Base-by-base conservation (phyloP, 2,329 filamentous ascomycete species). In the Alternaria sp. region DNA sequence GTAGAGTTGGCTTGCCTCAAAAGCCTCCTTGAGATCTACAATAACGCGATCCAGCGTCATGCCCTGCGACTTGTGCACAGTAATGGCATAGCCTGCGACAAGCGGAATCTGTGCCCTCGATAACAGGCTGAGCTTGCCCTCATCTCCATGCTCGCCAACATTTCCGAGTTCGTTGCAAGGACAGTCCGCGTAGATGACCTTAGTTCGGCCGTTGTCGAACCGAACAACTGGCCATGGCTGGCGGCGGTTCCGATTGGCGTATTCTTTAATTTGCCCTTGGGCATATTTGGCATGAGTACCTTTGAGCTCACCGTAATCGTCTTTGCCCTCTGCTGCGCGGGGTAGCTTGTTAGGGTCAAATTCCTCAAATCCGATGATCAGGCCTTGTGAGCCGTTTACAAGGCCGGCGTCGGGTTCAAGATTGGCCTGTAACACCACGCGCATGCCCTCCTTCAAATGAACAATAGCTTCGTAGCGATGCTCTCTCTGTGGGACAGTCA, bases 91-190 rank as follows among this genome's bases (percentile, higher is more conserved):
- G 0, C 84, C 88, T 0, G 87, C 80, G 1, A 82, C 76, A 0
- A 90, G 79, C 0, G 88, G 89, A 6, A 90, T 82, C 68, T 90
- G 88, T 0, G 87, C 87, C n/a, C 88, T 80, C 1, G 80, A 79
- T 0, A 89, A 70, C 1, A 84, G 66, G 36, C 80, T 83, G 63
- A 83, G 84, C 0, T 50, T 40, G 10, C 30, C 16, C 14, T 30
- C 5, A 14, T 34, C 27, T n/a, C 28, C 22, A 16, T 11, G 1
- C 11, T 53, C 41, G 12, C 7, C 20, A 2, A 77, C 71, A 41
- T 82, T 76, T 2, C 85, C 85, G 0, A 85, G 63, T 54, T 85
- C 78, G 18, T 78, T 81, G 28, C 85, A 73, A 10, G 81, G 79
- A 68, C 85, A 88, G 12, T 84, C 80, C 0, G 87, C 81, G 36